These are phyloP conservation scores for Auricularia sp. DNA, from an alignment of 768 basidiomycete genomes.

Conservation along the genomic window DNA sequence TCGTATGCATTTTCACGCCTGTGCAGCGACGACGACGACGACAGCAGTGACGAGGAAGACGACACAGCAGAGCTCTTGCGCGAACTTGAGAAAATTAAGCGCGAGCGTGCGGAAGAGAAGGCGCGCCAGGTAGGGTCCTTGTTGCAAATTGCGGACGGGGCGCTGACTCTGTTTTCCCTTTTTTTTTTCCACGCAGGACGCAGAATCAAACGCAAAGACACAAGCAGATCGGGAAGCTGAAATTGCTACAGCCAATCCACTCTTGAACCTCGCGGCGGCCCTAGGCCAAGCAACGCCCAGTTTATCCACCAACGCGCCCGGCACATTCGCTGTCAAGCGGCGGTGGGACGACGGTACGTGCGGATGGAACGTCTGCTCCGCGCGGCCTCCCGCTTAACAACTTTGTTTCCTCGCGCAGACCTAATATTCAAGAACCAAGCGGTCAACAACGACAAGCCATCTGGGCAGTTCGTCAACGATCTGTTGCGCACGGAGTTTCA, in stretches of 20 bases:
- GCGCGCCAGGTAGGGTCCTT: slow-evolving; percentile 34
- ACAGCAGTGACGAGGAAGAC: slow-evolving; percentile 62
- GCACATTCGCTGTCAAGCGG: slow-evolving; percentile 80
- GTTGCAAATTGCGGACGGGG: not conserved
- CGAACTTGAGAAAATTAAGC: slow-evolving; percentile 97
- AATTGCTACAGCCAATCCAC: slow-evolving; percentile 78
- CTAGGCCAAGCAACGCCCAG: slow-evolving; percentile 35
- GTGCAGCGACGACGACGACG: slow-evolving; percentile 38
- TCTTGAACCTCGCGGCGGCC: slow-evolving; percentile 85
- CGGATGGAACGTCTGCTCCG: not conserved
- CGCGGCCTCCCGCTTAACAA: slow-evolving; percentile 4
- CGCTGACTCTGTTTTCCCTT: not conserved
- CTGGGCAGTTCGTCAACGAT: slow-evolving; percentile 90
- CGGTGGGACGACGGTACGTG: slow-evolving; percentile 88
- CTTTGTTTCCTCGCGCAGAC: slow-evolving; percentile 37
- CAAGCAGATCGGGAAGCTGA: slow-evolving; percentile 54
- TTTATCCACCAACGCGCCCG: slow-evolving; percentile 37
- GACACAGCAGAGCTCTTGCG: slow-evolving; percentile 89
- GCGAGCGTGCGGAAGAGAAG: slow-evolving; percentile 90
- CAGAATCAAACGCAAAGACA: slow-evolving; percentile 41
- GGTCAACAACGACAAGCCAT: slow-evolving; percentile 49
- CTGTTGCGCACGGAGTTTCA: slow-evolving; percentile 88
- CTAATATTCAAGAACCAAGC: slow-evolving; percentile 99
- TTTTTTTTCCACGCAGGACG: slow-evolving; percentile 36
- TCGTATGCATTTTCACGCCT: slow-evolving; percentile 7